Percentiles rank a stretch among this genome's conserved stretches.
Conservation (phyloP, 768 basidiomycete species). For the Pholiota conissans region DNA sequence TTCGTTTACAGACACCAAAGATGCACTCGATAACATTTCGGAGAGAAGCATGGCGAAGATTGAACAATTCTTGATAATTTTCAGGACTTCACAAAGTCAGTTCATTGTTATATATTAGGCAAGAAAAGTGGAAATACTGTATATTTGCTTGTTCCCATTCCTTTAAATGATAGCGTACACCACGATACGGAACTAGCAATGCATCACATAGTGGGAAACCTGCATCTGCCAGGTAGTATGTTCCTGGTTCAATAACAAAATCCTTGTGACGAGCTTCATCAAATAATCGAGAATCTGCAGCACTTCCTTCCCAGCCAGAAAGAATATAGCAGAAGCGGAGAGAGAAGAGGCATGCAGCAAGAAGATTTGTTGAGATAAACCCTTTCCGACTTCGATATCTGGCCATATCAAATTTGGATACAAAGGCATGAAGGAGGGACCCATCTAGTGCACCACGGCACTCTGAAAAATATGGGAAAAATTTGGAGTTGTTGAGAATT, state of each 20-base stretch:
- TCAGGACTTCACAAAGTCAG: constrained; percentile 24
- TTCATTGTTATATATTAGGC: constrained; percentile 8
- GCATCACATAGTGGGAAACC: constrained; percentile 30
- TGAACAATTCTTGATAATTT: constrained; percentile 33
- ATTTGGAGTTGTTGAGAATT: constrained; percentile 19
- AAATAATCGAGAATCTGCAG: constrained; percentile 29
- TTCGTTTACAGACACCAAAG: constrained; percentile 33
- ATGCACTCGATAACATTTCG: constrained; percentile 36
- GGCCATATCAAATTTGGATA: constrained; percentile 12
- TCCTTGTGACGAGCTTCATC: constrained; percentile 18
- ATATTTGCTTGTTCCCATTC: constrained; percentile 30
- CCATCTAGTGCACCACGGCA: constrained; percentile 28
- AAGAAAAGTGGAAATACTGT: constrained; percentile 15
- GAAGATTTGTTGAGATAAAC: constrained; percentile 28
- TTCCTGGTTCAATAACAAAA: constrained; percentile 26
- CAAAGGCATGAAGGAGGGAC: constrained; percentile 10
- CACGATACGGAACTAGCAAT: constrained; percentile 34
- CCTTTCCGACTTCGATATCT: constrained; percentile 23
- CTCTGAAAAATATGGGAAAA: constrained; percentile 25
- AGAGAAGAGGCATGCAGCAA: constrained; percentile 29
- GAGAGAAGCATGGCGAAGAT: constrained; percentile 32
- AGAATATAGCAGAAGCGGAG: constrained; percentile 31
- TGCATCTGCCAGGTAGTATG: constrained; percentile 38
- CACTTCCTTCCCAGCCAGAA: constrained; percentile 35
- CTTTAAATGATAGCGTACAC: constrained; percentile 36